Base-by-base conservation (phyloP, 768 basidiomycete species). In the Rhizopogon vinicolor region DNA sequence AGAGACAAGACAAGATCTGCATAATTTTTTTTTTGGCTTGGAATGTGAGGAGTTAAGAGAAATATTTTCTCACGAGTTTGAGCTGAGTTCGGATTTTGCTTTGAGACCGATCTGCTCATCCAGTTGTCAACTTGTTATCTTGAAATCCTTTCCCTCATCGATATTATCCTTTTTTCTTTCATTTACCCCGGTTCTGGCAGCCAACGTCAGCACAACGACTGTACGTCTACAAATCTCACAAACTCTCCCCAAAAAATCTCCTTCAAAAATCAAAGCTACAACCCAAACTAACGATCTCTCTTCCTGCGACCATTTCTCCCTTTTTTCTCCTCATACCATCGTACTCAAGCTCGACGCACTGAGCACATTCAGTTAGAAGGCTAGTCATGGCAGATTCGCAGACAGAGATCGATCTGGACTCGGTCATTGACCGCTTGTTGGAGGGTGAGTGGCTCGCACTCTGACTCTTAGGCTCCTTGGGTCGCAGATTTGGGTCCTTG, bases 331-430 rank as follows among this genome's bases (percentile, higher is more conserved):
- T 59, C 50, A 55, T 61, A 52, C 55, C 64, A 58, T 44, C 59
- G 44, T 49, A 49, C 43, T 25, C 69, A 48, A 55, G 25, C 50
- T 55, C 56, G 25, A 60, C 60, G 57, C 37, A 43, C 42, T 41
- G 44, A 58, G 37, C 57, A 56, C 61, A 56, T 45, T 60, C 25
- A 42, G 41, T 31, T 44, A 52, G 22, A 37, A 39, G 49, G 42
- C 16, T 33, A 70, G 65, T 44, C 54, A 91, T 91, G 89, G 85
- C 89, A 68, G 89, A 92, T 66, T 77, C 85, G 63, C 76, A 83
- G 58, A 89, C 88, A 69, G 96, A 98, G 73, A 96, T 99, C 75
- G 96, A 99, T 83, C 84, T 98, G 59, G 96, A 99, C 81, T 95
- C 93, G 73, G 93, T 99, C 79, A 98, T 99, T 68, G 96, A 98